Percentiles rank a stretch among this genome's conserved stretches.
These are phyloP conservation scores for Shiraia bambusicola DNA, from an alignment of 2,329 filamentous ascomycete species.

Conservation along the genomic window DNA sequence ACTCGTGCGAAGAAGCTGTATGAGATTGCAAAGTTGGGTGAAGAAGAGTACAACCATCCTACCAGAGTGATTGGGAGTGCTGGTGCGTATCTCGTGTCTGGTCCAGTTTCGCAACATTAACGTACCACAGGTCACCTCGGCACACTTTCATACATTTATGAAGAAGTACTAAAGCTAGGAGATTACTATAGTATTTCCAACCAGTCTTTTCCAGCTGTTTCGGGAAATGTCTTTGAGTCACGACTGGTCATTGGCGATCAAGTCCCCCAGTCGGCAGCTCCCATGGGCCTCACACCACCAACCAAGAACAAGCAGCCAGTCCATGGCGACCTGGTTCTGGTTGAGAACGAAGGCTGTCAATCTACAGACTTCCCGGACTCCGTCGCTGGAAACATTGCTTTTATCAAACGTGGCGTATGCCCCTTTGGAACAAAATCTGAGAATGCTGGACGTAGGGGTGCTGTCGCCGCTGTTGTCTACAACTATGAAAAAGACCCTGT, in stretches of 20 bases:
- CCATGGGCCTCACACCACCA: constrained; percentile 41
- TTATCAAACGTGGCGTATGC: constrained; percentile 72
- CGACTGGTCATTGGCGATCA: constrained; percentile 38
- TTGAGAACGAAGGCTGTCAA: constrained; percentile 39
- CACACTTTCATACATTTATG: constrained; percentile 43
- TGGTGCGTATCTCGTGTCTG: constrained; percentile 25
- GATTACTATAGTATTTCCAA: constrained; percentile 45
- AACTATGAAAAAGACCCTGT: constrained; percentile 66
- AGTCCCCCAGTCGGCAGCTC: constrained; percentile 37
- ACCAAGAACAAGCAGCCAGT: constrained; percentile 43
- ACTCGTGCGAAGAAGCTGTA: constrained; percentile 41
- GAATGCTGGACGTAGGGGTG: constrained; percentile 69
- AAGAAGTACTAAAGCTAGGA: constrained; percentile 39
- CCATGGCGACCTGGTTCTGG: constrained; percentile 36
- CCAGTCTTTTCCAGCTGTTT: constrained; percentile 41
- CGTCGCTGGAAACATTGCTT: constrained; percentile 66
- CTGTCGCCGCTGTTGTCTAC: constrained; percentile 72
- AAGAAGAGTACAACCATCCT: constrained; percentile 47
- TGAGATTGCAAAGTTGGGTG: constrained; percentile 46
- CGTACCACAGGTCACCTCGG: constrained; percentile 32
- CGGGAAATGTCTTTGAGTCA: constrained; percentile 41
- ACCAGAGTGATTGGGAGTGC: constrained; percentile 43
- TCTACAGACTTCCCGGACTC: constrained; percentile 61
- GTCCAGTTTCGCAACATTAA: constrained; percentile 9
- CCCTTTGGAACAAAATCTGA: constrained; percentile 72